Conservation (phyloP, 768 basidiomycete species). For the Galerina marginata region DNA sequence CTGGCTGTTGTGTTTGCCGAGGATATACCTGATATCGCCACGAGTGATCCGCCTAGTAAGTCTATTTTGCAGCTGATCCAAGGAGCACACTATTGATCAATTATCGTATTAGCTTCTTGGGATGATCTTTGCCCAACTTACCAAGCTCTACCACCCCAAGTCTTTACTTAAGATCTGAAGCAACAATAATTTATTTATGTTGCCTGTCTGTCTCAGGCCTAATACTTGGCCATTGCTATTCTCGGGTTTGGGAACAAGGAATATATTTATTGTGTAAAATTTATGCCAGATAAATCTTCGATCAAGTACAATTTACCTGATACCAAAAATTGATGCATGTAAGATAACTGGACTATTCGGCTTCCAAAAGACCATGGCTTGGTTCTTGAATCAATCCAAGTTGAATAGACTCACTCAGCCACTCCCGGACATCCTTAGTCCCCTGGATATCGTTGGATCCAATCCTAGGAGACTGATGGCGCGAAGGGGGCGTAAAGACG, state of each 20-base stretch:
- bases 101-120: not conserved
- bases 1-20: conserved; percentile 46
- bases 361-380: not conserved
- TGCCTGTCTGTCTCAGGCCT: no score
- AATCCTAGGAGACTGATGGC: not conserved
- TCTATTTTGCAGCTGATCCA: not conserved
- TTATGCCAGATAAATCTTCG: no score
- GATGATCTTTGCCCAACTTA: conserved; percentile 12
- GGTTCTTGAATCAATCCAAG: not conserved
- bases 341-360: not conserved
- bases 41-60: conserved; percentile 25
- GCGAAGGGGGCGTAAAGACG: not conserved
- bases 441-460: not conserved
- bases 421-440: conserved; percentile 3
- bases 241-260: no score
- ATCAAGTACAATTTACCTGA: no score
- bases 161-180: conserved; percentile 1
- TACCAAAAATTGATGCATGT: no score
- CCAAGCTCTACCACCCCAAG: conserved; percentile 4
- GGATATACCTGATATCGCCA: conserved; percentile 27
- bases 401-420: not conserved
- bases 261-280: no score
- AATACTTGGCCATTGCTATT: no score
- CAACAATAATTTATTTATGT: no score
- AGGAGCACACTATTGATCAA: not conserved